phyloP scores from a whole-genome alignment of 1,284 basidiomycete species.

The Wallemia hederae region DNA sequence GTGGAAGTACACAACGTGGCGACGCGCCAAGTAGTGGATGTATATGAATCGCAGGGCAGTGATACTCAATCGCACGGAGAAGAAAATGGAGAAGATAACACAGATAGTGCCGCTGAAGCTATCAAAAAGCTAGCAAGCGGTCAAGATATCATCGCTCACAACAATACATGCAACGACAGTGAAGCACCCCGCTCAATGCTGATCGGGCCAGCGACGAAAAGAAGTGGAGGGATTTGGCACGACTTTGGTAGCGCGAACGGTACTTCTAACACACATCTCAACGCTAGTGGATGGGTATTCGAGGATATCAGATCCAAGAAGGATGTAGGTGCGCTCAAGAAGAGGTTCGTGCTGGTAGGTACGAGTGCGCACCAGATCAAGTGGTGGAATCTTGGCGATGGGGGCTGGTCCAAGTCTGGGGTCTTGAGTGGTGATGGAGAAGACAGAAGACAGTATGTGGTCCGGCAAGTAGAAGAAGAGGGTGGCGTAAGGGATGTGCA shows the following conservation, averaged over 20 bases:
- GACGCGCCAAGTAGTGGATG: constrained; percentile 17
- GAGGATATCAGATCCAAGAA: background rate
- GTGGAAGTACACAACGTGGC: constrained; percentile 16
- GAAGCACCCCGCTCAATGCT: background rate
- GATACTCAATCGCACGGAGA: background rate
- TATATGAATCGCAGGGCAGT: constrained; percentile 1
- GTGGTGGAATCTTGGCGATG: background rate
- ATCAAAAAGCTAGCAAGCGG: constrained; percentile 3
- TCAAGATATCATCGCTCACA: background rate
- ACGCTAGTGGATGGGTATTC: constrained; percentile 4
- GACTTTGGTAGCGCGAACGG: constrained; percentile 3
- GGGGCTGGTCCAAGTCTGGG: background rate
- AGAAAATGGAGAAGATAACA: background rate
- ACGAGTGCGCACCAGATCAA: background rate
- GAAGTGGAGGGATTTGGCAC: background rate
- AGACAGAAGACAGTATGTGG: background rate
- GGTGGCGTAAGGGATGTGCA: background rate
- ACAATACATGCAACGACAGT: too few species aligned
- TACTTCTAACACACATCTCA: constrained; percentile 3
- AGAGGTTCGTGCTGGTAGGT: background rate
- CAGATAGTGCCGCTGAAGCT: constrained; percentile 2
- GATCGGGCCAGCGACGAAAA: background rate
- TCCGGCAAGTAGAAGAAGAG: background rate
- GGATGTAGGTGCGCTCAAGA: background rate
- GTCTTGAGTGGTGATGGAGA: background rate